These are phyloP conservation scores for Fistulina hepatica DNA, from an alignment of 1,284 basidiomycete species.

Conservation along the genomic window DNA sequence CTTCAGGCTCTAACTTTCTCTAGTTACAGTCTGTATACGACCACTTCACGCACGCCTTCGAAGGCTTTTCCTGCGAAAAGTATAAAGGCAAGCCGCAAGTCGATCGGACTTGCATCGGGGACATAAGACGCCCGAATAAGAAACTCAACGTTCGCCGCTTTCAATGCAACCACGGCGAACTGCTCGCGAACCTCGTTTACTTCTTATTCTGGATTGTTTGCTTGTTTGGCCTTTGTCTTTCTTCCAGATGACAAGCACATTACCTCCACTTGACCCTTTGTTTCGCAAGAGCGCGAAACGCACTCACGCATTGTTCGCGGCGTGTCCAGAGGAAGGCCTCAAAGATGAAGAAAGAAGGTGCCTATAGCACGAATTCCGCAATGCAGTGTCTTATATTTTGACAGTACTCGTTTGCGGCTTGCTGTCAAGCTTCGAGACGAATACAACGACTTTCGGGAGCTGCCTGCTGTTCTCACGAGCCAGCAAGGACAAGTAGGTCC, in stretches of 20 bases:
- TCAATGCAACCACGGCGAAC: too few relatives aligned
- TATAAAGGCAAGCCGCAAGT: too few relatives aligned
- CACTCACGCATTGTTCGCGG: conserved; percentile 58
- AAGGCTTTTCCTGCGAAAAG: too few relatives aligned
- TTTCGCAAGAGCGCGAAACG: conserved; percentile 52
- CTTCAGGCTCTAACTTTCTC: too few relatives aligned
- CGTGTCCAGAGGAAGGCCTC: conserved; percentile 47
- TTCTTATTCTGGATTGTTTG: too few relatives aligned
- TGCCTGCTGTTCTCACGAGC: conserved; percentile 72
- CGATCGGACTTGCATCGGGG: too few relatives aligned
- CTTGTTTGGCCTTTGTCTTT: too few relatives aligned
- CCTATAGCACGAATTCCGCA: conserved; percentile 11
- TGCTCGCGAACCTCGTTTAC: too few relatives aligned
- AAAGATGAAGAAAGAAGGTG: conserved; percentile 63
- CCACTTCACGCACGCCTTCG: too few relatives aligned
- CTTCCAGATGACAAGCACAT: conserved; percentile 34
- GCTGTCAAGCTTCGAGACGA: conserved; percentile 76
- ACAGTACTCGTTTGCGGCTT: conserved; percentile 53
- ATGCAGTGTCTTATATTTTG: conserved; percentile 1
- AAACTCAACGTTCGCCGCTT: too few relatives aligned
- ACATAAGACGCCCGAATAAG: too few relatives aligned
- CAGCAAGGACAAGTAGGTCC: conserved; percentile 80
- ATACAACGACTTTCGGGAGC: conserved; percentile 77
- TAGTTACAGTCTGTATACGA: too few relatives aligned
- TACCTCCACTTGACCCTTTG: conserved; percentile 61